These are phyloP conservation scores for Myxozyma neotropica DNA, from an alignment of 805 yeast species.

Conservation along the genomic window DNA sequence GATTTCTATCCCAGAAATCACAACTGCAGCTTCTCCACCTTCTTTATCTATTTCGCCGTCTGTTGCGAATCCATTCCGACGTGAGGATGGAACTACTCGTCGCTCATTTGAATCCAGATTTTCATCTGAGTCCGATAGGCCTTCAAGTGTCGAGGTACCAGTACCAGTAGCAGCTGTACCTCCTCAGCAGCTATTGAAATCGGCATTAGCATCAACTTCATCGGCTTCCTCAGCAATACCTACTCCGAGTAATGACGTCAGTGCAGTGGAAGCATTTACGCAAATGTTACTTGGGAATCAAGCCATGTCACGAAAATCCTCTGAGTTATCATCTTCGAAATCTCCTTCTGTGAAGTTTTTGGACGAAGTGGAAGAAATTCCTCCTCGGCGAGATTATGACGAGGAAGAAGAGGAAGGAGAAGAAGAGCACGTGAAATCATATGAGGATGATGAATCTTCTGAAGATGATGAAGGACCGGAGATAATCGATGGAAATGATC, in stretches of 20 bases:
- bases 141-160: not conserved
- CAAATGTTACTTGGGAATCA: constrained; percentile 23
- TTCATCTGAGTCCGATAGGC: not conserved
- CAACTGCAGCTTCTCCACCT: no score
- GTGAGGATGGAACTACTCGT: not conserved
- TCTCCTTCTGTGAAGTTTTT: constrained; percentile 9
- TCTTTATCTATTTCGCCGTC: not conserved
- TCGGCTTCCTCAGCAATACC: not conserved
- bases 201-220: not conserved
- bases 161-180: not conserved
- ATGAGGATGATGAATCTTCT: constrained; percentile 7
- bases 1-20: no score
- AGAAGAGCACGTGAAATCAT: no score
- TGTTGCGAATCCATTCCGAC: constrained; percentile 1
- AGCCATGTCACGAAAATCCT: not conserved
- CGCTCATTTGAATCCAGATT: not conserved
- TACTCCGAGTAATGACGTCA: constrained; percentile 1
- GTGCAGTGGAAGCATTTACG: constrained; percentile 33
- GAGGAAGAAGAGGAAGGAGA: constrained; percentile 10
- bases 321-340: not conserved
- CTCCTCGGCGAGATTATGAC: constrained; percentile 9
- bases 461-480: constrained; percentile 13
- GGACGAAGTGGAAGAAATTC: constrained; percentile 4
- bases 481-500: not conserved
- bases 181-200: not conserved